Evolutionary conservation across 2,329 filamentous ascomycete genomes (phyloP).

Genomic region (Colletotrichum sp.): DNA sequence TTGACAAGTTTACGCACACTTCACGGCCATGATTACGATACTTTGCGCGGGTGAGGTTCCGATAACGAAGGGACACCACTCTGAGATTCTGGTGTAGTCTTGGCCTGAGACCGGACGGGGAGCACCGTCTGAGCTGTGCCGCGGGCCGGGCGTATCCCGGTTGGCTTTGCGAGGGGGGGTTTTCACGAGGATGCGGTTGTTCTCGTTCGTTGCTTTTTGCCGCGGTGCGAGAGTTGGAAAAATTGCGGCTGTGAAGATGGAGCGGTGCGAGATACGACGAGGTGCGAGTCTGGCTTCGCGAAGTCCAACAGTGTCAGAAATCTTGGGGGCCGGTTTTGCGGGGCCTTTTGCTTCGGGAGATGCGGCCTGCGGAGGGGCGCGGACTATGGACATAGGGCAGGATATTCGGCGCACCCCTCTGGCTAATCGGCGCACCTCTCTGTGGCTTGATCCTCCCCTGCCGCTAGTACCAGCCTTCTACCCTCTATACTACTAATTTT

Average conservation of each 20-base stretch:
- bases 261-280: background rate
- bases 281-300: background rate
- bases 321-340: background rate
- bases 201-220: background rate
- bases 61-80: background rate
- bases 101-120: slow-evolving; percentile 1
- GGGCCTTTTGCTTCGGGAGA: slow-evolving; percentile 4
- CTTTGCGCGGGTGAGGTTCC: background rate
- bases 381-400: background rate
- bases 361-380: slow-evolving; percentile 8
- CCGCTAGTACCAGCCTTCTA: no score
- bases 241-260: background rate
- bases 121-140: slow-evolving; percentile 2
- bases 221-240: background rate
- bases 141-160: background rate
- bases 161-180: background rate
- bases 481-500: no score
- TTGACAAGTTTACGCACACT: background rate
- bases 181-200: background rate
- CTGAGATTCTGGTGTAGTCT: background rate
- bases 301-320: background rate
- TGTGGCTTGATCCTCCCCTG: no score
- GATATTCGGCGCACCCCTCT: no score
- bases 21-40: background rate
- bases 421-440: no score